phyloP scores from a whole-genome alignment of 106 monocot genomes.

The Narthecium ossifragum region DNA sequence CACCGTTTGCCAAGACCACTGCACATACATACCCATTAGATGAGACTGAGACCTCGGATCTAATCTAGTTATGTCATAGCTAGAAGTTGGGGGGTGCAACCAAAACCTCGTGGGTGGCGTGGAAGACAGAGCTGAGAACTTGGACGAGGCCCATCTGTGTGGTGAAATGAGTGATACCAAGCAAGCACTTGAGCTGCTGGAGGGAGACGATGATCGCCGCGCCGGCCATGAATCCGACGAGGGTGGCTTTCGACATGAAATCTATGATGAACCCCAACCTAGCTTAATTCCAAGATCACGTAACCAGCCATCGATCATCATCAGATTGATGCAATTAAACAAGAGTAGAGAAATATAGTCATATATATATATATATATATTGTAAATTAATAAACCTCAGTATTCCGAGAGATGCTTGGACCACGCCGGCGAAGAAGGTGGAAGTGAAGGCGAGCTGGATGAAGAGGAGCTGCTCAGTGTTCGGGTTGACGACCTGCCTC shows the following conservation, averaged over 20 bases:
- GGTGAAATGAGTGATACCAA: slow-evolving; percentile 87
- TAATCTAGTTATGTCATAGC: too few species aligned
- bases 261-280: slow-evolving; percentile 89
- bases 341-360: too few species aligned
- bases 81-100: too few species aligned
- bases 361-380: too few species aligned
- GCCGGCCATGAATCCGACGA: slow-evolving; percentile 90
- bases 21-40: slow-evolving; percentile 22
- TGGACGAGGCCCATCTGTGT: slow-evolving; percentile 69
- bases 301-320: too few species aligned
- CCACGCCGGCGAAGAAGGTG: slow-evolving; percentile 78
- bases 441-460: slow-evolving; percentile 84
- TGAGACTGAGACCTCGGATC: too few species aligned
- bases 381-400: slow-evolving; percentile 60
- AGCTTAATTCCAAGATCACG: too few species aligned
- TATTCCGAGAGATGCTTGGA: slow-evolving; percentile 83
- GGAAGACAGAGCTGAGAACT: slow-evolving; percentile 75
- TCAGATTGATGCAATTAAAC: too few species aligned
- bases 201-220: slow-evolving; percentile 85
- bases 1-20: slow-evolving; percentile 97
- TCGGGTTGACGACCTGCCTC: slow-evolving; percentile 44
- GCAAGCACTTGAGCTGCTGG: slow-evolving; percentile 78
- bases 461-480: slow-evolving; percentile 43
- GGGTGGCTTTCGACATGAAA: slow-evolving; percentile 78
- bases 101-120: slow-evolving; percentile 59